These are phyloP conservation scores for Zoysia japonica DNA, from an alignment of 176 grass and related monocot genomes.

Conservation along the genomic window DNA sequence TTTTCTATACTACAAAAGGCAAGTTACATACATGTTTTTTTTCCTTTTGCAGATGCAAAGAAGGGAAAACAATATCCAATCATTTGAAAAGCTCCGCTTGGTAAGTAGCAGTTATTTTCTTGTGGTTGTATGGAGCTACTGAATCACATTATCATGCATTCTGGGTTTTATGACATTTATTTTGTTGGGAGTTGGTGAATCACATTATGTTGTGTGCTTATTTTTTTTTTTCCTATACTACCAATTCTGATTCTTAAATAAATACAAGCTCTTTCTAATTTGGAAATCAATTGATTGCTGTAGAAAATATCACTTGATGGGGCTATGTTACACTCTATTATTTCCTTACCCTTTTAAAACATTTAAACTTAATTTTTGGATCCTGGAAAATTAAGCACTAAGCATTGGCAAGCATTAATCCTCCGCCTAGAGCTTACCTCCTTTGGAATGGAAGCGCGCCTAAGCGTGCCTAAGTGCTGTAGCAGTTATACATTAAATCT, in stretches of 20 bases:
- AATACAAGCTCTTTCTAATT: neutral
- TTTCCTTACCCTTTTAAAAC: too few species aligned
- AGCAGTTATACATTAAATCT: too few species aligned
- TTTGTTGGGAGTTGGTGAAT: neutral
- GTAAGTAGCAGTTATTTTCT: constrained; percentile 38
- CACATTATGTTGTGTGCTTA: neutral
- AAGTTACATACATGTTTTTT: neutral
- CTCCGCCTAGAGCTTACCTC: too few species aligned
- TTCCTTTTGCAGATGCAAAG: constrained; percentile 65
- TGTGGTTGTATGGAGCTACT: constrained; percentile 4
- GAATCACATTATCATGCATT: neutral
- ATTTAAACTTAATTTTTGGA: too few species aligned
- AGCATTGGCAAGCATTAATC: too few species aligned
- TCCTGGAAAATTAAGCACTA: too few species aligned
- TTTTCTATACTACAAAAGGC: neutral
- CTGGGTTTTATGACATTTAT: neutral
- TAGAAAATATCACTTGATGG: neutral
- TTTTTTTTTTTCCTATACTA: neutral
- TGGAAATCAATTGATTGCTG: neutral
- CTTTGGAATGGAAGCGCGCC: too few species aligned
- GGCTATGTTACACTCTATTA: neutral
- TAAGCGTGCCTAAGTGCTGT: too few species aligned
- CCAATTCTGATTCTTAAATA: neutral
- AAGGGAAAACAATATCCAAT: constrained; percentile 71
- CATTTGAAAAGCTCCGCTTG: constrained; percentile 66